These are phyloP conservation scores for Calonectria honghensis DNA, from an alignment of 2,329 filamentous ascomycete genomes.

Conservation along the genomic window DNA sequence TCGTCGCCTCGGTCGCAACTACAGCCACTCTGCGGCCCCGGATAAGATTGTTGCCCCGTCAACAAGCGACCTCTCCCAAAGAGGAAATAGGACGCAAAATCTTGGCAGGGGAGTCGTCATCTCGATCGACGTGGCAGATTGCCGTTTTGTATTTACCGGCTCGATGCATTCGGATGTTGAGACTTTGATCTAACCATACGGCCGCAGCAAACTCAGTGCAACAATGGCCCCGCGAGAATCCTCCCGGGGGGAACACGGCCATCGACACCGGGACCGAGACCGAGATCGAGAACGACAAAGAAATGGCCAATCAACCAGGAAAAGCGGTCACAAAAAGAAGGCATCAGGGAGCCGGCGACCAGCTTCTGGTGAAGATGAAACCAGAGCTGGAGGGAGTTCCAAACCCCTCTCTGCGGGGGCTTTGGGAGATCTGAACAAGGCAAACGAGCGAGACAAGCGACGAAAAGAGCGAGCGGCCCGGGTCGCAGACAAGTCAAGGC, in stretches of 20 bases:
- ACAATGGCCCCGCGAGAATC: conserved; percentile 62
- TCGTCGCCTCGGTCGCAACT: conserved; percentile 50
- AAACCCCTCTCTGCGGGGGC: conserved; percentile 70
- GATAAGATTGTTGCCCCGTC: conserved; percentile 65
- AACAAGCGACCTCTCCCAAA: conserved; percentile 56
- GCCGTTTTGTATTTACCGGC: conserved; percentile 30
- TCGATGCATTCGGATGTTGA: conserved; percentile 38
- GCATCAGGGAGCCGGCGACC: conserved; percentile 57
- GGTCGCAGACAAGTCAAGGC: conserved; percentile 33
- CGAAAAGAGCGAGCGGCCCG: conserved; percentile 59
- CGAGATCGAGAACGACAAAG: conserved; percentile 53
- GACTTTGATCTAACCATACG: conserved; percentile 54
- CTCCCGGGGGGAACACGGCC: conserved; percentile 57
- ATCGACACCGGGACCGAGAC: conserved; percentile 47
- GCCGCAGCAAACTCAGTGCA: conserved; percentile 33
- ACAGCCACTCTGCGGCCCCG: conserved; percentile 34
- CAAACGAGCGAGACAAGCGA: conserved; percentile 72
- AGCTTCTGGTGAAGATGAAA: conserved; percentile 60
- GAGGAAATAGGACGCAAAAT: conserved; percentile 47
- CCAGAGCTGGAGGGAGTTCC: conserved; percentile 52
- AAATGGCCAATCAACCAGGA: conserved; percentile 56
- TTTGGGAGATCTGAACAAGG: conserved; percentile 79
- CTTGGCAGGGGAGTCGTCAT: conserved; percentile 44
- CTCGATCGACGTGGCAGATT: conserved; percentile 33
- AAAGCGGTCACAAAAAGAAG: conserved; percentile 62